Evolutionary conservation across 2,329 filamentous ascomycete species (phyloP).

Genomic region (Ascochyta koolunga): DNA sequence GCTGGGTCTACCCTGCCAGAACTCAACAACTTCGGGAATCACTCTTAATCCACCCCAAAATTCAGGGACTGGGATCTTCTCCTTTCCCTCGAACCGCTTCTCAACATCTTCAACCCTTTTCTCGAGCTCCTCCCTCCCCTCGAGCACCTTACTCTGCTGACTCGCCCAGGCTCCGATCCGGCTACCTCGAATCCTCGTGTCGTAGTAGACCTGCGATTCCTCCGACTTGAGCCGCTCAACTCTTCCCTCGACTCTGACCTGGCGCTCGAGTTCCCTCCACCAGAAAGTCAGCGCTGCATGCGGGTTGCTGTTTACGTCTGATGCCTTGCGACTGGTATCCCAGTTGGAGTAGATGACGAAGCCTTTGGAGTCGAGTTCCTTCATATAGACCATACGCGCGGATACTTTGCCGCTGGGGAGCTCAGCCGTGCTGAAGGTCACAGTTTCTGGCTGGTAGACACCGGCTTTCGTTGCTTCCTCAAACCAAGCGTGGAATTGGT

Average conservation of each 20-base stretch:
- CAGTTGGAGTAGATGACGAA: constrained; percentile 97
- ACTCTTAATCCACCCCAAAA: constrained; percentile 95
- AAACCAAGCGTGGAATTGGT: constrained; percentile 93
- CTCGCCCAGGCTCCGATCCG: constrained; percentile 93
- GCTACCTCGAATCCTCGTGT: constrained; percentile 75
- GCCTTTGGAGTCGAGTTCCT: constrained; percentile 82
- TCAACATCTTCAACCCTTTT: constrained; percentile 78
- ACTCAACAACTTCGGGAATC: constrained; percentile 85
- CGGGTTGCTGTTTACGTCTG: constrained; percentile 73
- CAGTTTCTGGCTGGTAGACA: constrained; percentile 83
- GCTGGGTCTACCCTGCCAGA: constrained; percentile 92
- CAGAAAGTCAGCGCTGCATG: constrained; percentile 86
- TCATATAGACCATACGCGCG: constrained; percentile 88
- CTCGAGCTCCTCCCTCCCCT: constrained; percentile 74
- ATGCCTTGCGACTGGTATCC: constrained; percentile 72
- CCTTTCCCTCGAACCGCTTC: constrained; percentile 72
- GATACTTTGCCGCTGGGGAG: constrained; percentile 85
- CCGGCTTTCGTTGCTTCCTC: constrained; percentile 66
- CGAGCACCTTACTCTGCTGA: constrained; percentile 79
- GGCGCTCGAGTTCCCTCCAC: constrained; percentile 85
- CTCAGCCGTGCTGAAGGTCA: constrained; percentile 81
- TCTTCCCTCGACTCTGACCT: constrained; percentile 85
- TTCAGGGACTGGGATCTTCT: constrained; percentile 85
- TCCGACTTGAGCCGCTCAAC: constrained; percentile 69
- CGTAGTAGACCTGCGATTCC: constrained; percentile 73